A percentile compares a stretch with the other conserved stretches of the same genome.
Evolutionary conservation across 306 rosid genomes (phyloP).

Genomic region (Vigna angularis): DNA sequence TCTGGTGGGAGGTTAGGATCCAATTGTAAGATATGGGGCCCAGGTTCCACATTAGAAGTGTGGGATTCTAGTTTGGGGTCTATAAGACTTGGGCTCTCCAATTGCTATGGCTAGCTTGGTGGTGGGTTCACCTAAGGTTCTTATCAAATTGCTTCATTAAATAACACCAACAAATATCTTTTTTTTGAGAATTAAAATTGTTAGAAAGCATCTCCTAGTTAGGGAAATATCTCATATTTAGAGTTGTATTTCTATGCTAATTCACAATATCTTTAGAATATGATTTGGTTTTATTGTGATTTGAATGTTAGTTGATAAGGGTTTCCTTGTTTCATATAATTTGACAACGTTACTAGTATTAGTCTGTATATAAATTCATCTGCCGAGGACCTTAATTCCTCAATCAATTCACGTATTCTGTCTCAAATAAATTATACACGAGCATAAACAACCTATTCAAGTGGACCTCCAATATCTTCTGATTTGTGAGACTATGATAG

Average conservation of each 20-base stretch:
- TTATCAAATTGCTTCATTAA: conserved; percentile 10
- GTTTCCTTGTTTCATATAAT: neutral
- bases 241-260: neutral
- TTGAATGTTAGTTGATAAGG: neutral
- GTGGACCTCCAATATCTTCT: neutral
- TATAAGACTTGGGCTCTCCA: neutral
- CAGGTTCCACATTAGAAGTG: neutral
- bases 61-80: neutral
- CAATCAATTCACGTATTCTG: neutral
- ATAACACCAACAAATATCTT: neutral
- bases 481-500: neutral
- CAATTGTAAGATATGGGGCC: neutral
- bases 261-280: neutral
- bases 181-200: conserved; percentile 10
- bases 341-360: neutral
- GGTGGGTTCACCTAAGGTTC: neutral
- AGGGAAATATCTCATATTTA: neutral
- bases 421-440: neutral
- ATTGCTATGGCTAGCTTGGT: neutral
- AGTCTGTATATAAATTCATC: conserved; percentile 6
- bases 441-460: neutral
- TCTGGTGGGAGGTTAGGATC: neutral
- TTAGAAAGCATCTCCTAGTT: neutral
- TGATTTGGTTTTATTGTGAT: conserved; percentile 10
- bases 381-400: neutral